Evolutionary conservation across 495 filamentous ascomycete genomes (phyloP), one percentile per base, ranked within the genome.

Genomic region (Sphaerosporella brunnea): DNA sequence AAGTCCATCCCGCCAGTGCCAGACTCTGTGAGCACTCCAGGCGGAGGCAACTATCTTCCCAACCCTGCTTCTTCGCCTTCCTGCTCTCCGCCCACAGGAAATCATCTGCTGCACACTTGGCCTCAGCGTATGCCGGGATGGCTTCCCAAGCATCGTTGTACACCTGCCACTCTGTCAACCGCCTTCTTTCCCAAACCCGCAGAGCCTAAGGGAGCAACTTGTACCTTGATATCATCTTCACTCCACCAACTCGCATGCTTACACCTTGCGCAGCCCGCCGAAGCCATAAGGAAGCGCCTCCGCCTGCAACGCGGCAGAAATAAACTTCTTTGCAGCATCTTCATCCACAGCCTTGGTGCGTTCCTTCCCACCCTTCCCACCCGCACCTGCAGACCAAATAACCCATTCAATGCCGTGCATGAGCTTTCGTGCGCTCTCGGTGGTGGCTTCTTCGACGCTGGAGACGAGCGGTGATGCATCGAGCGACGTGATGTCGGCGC

Each of bases 311-410:
- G 77, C 70, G 16, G 81, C 77, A 24, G 65, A 64, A 59, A 85
- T 77, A 68, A 86, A 85, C 54, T 75, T 68, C 38, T 70, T 73
- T 4, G 79, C 80, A 2, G 79, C 79, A 55, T 77, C 73, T 24
- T 59, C 55, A 39, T 68, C 67, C 41, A 70, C 63, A 18, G 74
- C 73, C 24, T 67, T 63, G 7, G 75, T 79, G 21, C 79, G 65
- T 18, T 68, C 62, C 0, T 76, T 63, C 3, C 74, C 79, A 30
- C 82, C 82, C 64, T 83, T 83, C 5, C 83, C 82, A 28, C 80
- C 83, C 19, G 82, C 82, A 78, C 79, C 82, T 28, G 84, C 84
- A 56, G 76, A 75, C 77, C 77, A 93, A 38, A 88, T 72, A 8
- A 92, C 77, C 60, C 79, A 85, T 51, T 86, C 80, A 2, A 87